These are phyloP conservation scores for Drechslerella coelobrocha DNA, from an alignment of 2,329 filamentous ascomycete genomes.

Conservation along the genomic window DNA sequence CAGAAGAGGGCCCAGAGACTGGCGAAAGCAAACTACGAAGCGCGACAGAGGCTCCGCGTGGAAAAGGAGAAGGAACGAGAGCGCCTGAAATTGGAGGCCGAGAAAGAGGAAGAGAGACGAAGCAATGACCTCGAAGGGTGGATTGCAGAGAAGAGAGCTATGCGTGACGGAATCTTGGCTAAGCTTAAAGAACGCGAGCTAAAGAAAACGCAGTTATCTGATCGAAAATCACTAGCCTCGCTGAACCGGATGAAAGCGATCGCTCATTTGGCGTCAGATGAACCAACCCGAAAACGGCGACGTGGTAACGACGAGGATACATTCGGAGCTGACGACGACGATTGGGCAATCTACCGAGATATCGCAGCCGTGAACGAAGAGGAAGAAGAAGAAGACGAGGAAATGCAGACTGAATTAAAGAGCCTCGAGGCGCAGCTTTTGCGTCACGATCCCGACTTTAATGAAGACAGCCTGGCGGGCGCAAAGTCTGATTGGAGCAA, in stretches of 20 bases:
- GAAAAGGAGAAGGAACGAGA: constrained; percentile 95
- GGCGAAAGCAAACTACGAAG: constrained; percentile 93
- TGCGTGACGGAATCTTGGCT: constrained; percentile 71
- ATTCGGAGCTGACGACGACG: constrained; percentile 95
- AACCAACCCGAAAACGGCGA: constrained; percentile 75
- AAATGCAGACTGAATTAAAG: constrained; percentile 76
- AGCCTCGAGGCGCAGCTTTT: constrained; percentile 83
- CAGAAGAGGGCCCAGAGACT: constrained; percentile 90
- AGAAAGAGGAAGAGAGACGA: constrained; percentile 80
- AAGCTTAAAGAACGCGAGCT: constrained; percentile 93
- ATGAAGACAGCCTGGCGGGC: constrained; percentile 87
- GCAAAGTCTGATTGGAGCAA: constrained; percentile 96
- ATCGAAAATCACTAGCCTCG: constrained; percentile 92
- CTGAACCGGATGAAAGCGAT: constrained; percentile 99
- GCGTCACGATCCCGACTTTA: constrained; percentile 84
- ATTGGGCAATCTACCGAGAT: constrained; percentile 95
- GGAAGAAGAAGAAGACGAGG: constrained; percentile 84
- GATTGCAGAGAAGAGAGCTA: constrained; percentile 80
- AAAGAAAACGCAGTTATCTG: constrained; percentile 90
- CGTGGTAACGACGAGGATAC: constrained; percentile 81
- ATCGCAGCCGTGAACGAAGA: constrained; percentile 82
- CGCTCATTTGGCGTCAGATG: constrained; percentile 91
- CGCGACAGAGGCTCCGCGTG: constrained; percentile 87
- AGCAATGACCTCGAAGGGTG: constrained; percentile 84
- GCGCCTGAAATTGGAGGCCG: constrained; percentile 79